These are phyloP conservation scores for Hericium rajendrae DNA, from an alignment of 768 basidiomycete genomes.

Conservation along the genomic window DNA sequence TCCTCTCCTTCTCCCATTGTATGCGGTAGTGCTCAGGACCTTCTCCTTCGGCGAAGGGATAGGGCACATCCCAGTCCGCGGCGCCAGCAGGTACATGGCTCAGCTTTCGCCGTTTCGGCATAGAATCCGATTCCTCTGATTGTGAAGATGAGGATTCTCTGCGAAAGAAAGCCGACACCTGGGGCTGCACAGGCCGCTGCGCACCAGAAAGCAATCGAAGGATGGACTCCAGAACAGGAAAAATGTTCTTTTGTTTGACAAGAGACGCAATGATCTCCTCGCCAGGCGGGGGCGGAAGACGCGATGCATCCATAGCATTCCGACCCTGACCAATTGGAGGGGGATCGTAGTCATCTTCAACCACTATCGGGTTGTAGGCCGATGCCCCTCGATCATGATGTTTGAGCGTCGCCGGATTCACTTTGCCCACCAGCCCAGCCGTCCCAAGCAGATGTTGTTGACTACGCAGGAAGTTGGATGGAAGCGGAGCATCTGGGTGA, in stretches of 20 bases:
- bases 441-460: constrained; percentile 63
- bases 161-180: background rate
- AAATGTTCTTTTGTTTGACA: constrained; percentile 53
- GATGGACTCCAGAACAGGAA: constrained; percentile 55
- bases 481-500: constrained; percentile 48
- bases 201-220: constrained; percentile 45
- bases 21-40: constrained; percentile 56
- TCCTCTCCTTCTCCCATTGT: constrained; percentile 58
- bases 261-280: constrained; percentile 53
- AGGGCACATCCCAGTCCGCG: constrained; percentile 75
- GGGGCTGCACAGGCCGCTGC: constrained; percentile 1
- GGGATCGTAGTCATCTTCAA: constrained; percentile 46
- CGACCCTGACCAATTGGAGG: constrained; percentile 18
- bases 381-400: constrained; percentile 41
- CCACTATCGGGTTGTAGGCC: constrained; percentile 56
- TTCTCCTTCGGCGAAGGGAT: constrained; percentile 63
- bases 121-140: constrained; percentile 10
- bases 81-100: constrained; percentile 70
- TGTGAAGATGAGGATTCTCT: background rate
- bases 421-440: constrained; percentile 59
- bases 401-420: constrained; percentile 46
- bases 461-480: constrained; percentile 63
- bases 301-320: constrained; percentile 29
- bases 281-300: constrained; percentile 39
- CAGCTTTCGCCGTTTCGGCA: constrained; percentile 53